phyloP scores from a whole-genome alignment of 345 rosid genomes.

The Barbarea vulgaris region DNA sequence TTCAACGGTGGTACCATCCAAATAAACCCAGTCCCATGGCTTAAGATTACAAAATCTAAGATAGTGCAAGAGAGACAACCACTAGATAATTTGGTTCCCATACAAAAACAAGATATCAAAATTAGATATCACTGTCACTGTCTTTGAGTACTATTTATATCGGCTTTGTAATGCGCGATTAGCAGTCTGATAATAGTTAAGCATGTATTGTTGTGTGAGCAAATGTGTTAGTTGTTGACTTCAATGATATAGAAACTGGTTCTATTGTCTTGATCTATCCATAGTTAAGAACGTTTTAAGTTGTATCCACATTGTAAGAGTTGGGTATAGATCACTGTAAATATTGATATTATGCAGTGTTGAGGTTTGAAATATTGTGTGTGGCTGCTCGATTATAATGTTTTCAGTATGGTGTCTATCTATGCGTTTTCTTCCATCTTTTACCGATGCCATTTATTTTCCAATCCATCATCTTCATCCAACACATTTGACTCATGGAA shows the following conservation, averaged over 20 bases:
- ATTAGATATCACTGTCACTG: background rate
- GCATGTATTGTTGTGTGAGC: background rate
- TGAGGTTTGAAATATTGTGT: background rate
- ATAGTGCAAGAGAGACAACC: background rate
- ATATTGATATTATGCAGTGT: background rate
- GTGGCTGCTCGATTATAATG: background rate
- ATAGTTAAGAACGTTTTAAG: background rate
- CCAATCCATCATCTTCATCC: background rate
- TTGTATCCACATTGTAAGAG: background rate
- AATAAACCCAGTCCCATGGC: background rate
- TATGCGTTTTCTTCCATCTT: background rate
- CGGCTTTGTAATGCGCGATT: background rate
- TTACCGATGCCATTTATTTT: background rate
- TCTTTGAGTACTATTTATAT: background rate
- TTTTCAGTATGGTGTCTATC: background rate
- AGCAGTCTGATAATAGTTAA: background rate
- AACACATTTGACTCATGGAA: background rate
- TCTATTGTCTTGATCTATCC: background rate
- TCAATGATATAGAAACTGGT: background rate
- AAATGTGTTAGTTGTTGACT: background rate
- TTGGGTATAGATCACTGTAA: background rate
- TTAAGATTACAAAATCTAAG: background rate
- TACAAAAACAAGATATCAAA: background rate
- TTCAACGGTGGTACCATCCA: background rate
- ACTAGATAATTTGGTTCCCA: background rate